Percentiles rank a stretch among this genome's conserved stretches.
phyloP scores from a whole-genome alignment of 2,329 filamentous ascomycete genomes.

The Grosmannia clavigera region DNA sequence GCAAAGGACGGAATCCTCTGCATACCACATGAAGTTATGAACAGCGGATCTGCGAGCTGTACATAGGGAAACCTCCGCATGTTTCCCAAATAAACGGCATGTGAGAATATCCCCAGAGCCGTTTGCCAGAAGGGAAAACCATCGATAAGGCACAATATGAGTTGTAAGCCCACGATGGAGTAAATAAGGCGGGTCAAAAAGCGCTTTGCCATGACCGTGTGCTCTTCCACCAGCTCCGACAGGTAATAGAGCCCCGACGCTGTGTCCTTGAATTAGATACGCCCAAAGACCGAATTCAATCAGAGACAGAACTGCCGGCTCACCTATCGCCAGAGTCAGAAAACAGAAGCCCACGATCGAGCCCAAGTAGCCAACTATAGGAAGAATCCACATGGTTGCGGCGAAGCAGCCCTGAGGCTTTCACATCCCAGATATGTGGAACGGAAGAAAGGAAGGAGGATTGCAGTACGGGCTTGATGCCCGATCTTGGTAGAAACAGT shows the following conservation, averaged over 20 bases:
- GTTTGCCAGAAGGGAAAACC: conserved; percentile 70
- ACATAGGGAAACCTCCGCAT: conserved; percentile 65
- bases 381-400: conserved; percentile 81
- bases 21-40: conserved; percentile 70
- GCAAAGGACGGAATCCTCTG: conserved; percentile 3
- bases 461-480: background rate
- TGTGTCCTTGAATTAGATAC: conserved; percentile 19
- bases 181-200: conserved; percentile 82
- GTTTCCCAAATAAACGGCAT: conserved; percentile 80
- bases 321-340: conserved; percentile 85
- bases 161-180: conserved; percentile 59
- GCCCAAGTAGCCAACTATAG: conserved; percentile 79
- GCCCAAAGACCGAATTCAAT: background rate
- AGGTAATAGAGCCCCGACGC: conserved; percentile 98
- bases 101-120: conserved; percentile 63
- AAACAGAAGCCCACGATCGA: conserved; percentile 84
- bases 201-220: conserved; percentile 83
- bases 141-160: conserved; percentile 67
- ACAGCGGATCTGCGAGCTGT: conserved; percentile 75
- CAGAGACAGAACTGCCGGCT: conserved; percentile 5
- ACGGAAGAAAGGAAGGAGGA: no score
- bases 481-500: background rate
- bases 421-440: background rate
- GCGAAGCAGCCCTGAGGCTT: background rate
- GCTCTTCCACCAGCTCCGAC: conserved; percentile 94